Evolutionary conservation across 2,329 filamentous ascomycete species (phyloP), one percentile per base, ranked within the genome.

Genomic region (Purpureocillium lavendulum): DNA sequence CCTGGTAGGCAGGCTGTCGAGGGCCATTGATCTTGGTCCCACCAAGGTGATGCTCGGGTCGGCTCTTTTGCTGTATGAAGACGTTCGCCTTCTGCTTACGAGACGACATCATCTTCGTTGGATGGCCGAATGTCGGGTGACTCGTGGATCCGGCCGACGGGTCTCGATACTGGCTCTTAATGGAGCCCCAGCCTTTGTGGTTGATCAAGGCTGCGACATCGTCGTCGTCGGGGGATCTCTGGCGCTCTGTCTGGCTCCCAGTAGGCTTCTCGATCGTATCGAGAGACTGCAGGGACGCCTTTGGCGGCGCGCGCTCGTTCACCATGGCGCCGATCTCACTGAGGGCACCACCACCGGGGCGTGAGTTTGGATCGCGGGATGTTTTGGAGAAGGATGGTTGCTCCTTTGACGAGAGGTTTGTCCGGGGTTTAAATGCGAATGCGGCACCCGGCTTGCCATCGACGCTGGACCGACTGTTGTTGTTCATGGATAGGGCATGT

Each of bases 1-100:
- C 64, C 45, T 67, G 59, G 47, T 63, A 67, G 30, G 64, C 56
- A n/a, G 69, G 69, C 9, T 66, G 63, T 44, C 63, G 52, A 3
- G 74, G 73, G 2, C 69, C 70, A 7, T 60, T 59, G 21, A 73
- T 61, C 41, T 60, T 66, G 45, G 67, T 69, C 30, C 64, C 68
- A 33, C 64, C 68, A 33, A 71, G 65, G 51, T 80, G 75, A 48
- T 75, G 73, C 51, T 80, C 75, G 2, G 75, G 75, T 3, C 74
- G 67, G 37, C 62, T 71, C 53, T 66, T 73, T 35, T 69, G 69
- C 46, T 71, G 67, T 38, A 74, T 67, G 53, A 78, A 78, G 41
- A 75, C 57, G 49, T 68, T 65, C 42, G 73, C 73, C 55, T 73
- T 73, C 52, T 74, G 70, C 52, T 76, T 73, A 53, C 70, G 67